These are phyloP conservation scores for Rutstroemia sp. DNA, from an alignment of 2,329 filamentous ascomycete species.

Conservation along the genomic window DNA sequence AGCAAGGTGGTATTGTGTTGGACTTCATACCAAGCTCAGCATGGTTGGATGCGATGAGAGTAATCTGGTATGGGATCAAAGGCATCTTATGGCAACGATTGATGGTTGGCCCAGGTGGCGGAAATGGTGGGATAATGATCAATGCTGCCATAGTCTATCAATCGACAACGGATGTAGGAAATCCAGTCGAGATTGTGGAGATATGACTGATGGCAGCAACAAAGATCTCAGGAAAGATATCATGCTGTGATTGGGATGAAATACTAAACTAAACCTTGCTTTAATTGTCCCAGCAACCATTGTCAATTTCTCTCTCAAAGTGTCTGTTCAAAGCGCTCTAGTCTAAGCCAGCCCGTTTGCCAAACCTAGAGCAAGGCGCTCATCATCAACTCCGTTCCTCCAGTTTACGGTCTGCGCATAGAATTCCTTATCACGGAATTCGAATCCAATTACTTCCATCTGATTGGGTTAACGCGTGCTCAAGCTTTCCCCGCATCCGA, in stretches of 20 bases:
- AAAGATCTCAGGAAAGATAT: neutral
- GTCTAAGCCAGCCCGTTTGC: no score
- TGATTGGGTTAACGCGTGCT: neutral
- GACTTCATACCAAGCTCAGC: slow-evolving; percentile 23
- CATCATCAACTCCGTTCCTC: no score
- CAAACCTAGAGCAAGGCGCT: no score
- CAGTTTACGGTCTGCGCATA: no score
- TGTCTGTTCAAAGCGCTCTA: no score
- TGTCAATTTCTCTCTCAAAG: no score
- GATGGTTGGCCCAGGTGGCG: slow-evolving; percentile 42
- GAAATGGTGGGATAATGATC: slow-evolving; percentile 44
- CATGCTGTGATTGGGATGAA: neutral
- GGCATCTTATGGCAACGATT: slow-evolving; percentile 53
- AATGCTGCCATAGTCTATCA: slow-evolving; percentile 51
- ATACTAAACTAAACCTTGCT: neutral
- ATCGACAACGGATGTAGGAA: slow-evolving; percentile 40
- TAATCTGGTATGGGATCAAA: slow-evolving; percentile 44
- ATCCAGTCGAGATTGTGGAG: slow-evolving; percentile 30
- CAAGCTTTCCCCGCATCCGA: slow-evolving; percentile 2
- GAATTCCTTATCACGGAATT: neutral
- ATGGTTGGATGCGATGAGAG: slow-evolving; percentile 44
- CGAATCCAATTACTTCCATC: neutral
- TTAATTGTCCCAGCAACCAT: no score
- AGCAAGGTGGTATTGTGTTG: slow-evolving; percentile 29
- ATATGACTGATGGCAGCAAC: slow-evolving; percentile 13